These are phyloP conservation scores for Cyclotella sp. DNA, from an alignment of 108 stramenopile species.

Conservation along the genomic window DNA sequence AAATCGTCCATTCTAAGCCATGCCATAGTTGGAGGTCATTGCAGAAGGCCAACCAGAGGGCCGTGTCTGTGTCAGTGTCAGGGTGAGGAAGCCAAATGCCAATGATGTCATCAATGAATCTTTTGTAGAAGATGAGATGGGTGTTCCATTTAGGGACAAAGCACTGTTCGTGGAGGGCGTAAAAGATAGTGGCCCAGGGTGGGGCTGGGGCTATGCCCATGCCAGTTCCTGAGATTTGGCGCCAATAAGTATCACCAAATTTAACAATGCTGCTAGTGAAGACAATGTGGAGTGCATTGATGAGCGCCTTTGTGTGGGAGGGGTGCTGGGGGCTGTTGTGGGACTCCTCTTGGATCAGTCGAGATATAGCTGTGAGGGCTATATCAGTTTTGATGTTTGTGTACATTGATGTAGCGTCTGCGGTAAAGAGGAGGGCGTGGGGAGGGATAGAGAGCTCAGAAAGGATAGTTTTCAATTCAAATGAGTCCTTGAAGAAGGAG, in stretches of 20 bases:
- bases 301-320: not conserved
- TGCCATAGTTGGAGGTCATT: too few species aligned
- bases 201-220: too few species aligned
- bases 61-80: conserved; percentile 11
- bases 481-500: conserved; percentile 22
- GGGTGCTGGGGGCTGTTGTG: not conserved
- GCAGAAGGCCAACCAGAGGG: too few species aligned
- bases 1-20: too few species aligned
- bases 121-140: too few species aligned
- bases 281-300: conserved; percentile 4
- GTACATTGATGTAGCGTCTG: conserved; percentile 14
- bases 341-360: not conserved
- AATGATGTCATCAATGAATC: too few species aligned
- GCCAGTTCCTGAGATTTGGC: too few species aligned
- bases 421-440: conserved; percentile 24
- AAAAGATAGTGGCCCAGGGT: too few species aligned
- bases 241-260: too few species aligned
- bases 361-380: not conserved
- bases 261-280: conserved; percentile 4
- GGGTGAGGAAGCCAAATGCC: too few species aligned
- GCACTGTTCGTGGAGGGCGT: too few species aligned
- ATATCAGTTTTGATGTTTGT: too few species aligned
- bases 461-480: conserved; percentile 10
- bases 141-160: not conserved
- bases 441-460: not conserved